Percentiles rank a stretch among this genome's conserved stretches.
Evolutionary conservation across 2,329 filamentous ascomycete genomes (phyloP).

Genomic region (Aspergillus nomiae): DNA sequence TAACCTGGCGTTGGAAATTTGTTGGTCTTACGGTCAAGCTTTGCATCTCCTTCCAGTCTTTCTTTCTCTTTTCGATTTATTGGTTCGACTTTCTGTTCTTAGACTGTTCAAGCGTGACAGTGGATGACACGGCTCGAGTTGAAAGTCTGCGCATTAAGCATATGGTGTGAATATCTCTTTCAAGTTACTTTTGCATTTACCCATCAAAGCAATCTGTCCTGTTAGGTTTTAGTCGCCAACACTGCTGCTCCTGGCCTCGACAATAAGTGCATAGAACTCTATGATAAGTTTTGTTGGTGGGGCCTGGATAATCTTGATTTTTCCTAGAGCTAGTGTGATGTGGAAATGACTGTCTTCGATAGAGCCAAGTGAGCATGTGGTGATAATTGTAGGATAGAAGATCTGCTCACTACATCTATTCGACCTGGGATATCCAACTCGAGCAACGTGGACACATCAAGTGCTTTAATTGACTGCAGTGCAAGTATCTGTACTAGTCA

Average conservation of each 20-base stretch:
- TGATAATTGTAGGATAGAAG: slow-evolving; percentile 2
- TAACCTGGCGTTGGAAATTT: slow-evolving; percentile 37
- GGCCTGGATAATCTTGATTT: slow-evolving; percentile 6
- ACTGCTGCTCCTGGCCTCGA: background rate
- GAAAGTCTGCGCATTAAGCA: slow-evolving; percentile 39
- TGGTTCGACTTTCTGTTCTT: slow-evolving; percentile 14
- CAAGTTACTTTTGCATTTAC: slow-evolving; percentile 14
- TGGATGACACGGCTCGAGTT: slow-evolving; percentile 17
- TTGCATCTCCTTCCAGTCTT: slow-evolving; percentile 11
- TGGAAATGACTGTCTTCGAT: slow-evolving; percentile 14
- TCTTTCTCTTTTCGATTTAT: slow-evolving; percentile 9
- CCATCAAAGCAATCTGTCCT: background rate
- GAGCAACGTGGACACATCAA: background rate
- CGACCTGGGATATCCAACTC: background rate
- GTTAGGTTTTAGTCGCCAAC: background rate
- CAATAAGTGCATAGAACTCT: slow-evolving; percentile 1
- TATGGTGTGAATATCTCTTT: slow-evolving; percentile 34
- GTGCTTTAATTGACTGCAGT: background rate
- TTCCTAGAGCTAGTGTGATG: slow-evolving; percentile 10
- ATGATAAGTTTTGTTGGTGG: slow-evolving; percentile 8
- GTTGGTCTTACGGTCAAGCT: slow-evolving; percentile 16
- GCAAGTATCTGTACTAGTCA: background rate
- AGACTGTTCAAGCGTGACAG: background rate
- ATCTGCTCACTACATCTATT: slow-evolving; percentile 25
- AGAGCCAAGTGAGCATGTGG: slow-evolving; percentile 8